phyloP scores from a whole-genome alignment of 2,329 filamentous ascomycete species.

The Coleophoma crateriformis region DNA sequence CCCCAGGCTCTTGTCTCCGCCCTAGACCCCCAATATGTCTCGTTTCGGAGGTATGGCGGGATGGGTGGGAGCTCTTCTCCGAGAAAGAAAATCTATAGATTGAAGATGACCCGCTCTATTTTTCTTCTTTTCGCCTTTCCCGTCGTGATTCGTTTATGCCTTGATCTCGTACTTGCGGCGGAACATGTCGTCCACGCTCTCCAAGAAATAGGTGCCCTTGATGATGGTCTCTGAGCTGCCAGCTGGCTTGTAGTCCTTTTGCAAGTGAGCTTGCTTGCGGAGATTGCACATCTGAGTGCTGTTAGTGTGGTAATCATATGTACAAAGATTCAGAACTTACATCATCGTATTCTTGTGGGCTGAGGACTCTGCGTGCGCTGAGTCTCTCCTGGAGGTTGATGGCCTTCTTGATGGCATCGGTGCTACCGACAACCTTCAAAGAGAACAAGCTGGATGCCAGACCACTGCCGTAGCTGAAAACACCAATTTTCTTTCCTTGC shows the following conservation, averaged over 20 bases:
- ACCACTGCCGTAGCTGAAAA: conserved; percentile 69
- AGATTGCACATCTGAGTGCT: conserved; percentile 64
- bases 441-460: conserved; percentile 64
- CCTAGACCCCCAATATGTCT: no score
- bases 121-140: neutral
- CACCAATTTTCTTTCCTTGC: conserved; percentile 47
- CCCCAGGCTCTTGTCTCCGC: no score
- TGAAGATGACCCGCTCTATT: conserved; percentile 3
- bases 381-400: conserved; percentile 67
- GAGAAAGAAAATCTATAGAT: conserved; percentile 3
- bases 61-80: no score
- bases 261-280: conserved; percentile 76
- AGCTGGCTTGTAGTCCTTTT: conserved; percentile 70
- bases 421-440: conserved; percentile 67
- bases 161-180: conserved; percentile 73
- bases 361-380: conserved; percentile 56
- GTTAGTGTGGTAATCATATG: conserved; percentile 13
- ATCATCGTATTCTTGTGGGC: conserved; percentile 68
- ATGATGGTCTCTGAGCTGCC: conserved; percentile 63
- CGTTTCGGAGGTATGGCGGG: no score
- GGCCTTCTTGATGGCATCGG: conserved; percentile 60
- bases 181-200: conserved; percentile 81
- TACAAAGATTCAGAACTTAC: conserved; percentile 39
- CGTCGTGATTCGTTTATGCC: conserved; percentile 42
- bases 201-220: conserved; percentile 71